phyloP scores from a whole-genome alignment of 352 stramenopile genomes.

The Phytophthora vignae region DNA sequence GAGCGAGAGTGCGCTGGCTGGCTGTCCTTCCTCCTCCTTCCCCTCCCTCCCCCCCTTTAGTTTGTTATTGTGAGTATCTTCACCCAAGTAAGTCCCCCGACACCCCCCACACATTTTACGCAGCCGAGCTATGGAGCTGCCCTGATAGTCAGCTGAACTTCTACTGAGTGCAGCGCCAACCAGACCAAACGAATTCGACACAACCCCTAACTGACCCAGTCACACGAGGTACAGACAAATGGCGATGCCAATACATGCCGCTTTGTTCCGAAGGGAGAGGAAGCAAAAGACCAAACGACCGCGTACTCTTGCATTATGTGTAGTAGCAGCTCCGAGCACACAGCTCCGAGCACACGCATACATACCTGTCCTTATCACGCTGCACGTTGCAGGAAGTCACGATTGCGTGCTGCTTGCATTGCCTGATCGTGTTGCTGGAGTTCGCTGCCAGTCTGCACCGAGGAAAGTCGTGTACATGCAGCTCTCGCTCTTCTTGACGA shows the following conservation, averaged over 20 bases:
- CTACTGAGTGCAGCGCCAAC: constrained; percentile 34
- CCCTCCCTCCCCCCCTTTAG: constrained; percentile 8
- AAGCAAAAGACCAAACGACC: constrained; percentile 13
- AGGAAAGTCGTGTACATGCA: constrained; percentile 83
- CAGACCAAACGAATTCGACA: constrained; percentile 35
- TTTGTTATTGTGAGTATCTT: constrained; percentile 51
- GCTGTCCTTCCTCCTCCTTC: not conserved
- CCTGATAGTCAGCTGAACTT: constrained; percentile 21
- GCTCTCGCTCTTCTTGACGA: constrained; percentile 65
- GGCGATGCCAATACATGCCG: constrained; percentile 35
- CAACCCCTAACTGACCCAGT: constrained; percentile 33
- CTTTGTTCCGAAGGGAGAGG: constrained; percentile 33
- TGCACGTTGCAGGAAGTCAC: not conserved
- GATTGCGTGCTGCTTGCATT: not conserved
- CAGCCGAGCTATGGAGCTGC: constrained; percentile 23
- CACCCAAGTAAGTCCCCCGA: constrained; percentile 29
- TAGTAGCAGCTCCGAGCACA: not conserved
- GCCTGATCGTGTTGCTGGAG: constrained; percentile 24
- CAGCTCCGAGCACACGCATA: not conserved
- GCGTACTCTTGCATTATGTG: constrained; percentile 6
- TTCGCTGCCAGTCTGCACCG: constrained; percentile 65
- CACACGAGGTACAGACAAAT: constrained; percentile 40
- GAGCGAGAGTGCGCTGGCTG: constrained; percentile 9
- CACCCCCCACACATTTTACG: constrained; percentile 20
- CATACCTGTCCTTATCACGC: not conserved